Evolutionary conservation across 306 rosid genomes (phyloP).

Genomic region (Cucurbita argyrosperma): DNA sequence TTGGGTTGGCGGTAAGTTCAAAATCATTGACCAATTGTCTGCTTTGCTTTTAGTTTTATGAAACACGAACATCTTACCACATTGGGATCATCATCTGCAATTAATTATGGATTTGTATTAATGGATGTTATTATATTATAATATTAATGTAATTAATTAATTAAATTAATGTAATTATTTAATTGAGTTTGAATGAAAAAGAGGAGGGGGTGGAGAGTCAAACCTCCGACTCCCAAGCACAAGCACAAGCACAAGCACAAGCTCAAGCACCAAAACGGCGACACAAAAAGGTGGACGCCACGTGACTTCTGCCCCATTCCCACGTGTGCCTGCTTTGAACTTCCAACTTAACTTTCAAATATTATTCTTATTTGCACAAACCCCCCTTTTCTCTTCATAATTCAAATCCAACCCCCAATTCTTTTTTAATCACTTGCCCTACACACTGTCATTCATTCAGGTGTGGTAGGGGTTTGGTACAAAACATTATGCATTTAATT

Average conservation of each 20-base stretch:
- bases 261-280: constrained; percentile 46
- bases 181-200: not conserved
- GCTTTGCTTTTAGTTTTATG: constrained; percentile 11
- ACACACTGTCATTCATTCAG: not conserved
- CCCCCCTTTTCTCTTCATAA: not conserved
- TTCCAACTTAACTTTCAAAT: not conserved
- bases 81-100: constrained; percentile 4
- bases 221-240: not conserved
- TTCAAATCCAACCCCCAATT: not conserved
- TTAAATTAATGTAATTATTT: not conserved
- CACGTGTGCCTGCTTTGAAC: constrained; percentile 1
- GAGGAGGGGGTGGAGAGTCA: not conserved
- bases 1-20: constrained; percentile 16
- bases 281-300: constrained; percentile 26
- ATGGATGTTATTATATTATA: not conserved
- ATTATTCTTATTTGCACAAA: not conserved
- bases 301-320: constrained; percentile 22
- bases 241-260: constrained; percentile 41
- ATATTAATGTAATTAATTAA: not conserved
- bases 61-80: not conserved
- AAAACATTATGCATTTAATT: not conserved
- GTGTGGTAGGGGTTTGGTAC: not conserved
- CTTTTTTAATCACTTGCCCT: not conserved
- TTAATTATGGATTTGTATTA: not conserved
- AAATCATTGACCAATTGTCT: constrained; percentile 31